These are phyloP conservation scores for Cerioporus squamosus DNA, from an alignment of 1,284 basidiomycete species.

Conservation along the genomic window DNA sequence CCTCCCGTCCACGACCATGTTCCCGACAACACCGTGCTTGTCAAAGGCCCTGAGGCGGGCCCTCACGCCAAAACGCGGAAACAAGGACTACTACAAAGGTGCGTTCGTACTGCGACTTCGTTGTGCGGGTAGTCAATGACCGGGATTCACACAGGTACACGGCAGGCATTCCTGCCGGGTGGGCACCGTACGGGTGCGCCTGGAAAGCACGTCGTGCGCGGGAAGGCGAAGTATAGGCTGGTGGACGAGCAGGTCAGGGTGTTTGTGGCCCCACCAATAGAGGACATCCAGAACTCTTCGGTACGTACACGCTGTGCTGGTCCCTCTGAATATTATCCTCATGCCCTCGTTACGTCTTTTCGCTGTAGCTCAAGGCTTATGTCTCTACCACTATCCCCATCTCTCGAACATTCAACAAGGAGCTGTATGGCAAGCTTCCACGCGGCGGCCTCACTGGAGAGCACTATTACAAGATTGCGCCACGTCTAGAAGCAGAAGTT, in stretches of 20 bases:
- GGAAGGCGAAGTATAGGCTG: constrained; percentile 79
- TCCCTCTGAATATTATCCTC: neutral
- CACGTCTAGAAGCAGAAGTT: constrained; percentile 14
- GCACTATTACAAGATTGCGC: constrained; percentile 33
- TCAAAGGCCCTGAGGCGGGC: constrained; percentile 83
- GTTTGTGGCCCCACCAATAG: constrained; percentile 79
- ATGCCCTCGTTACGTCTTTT: neutral
- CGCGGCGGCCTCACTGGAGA: constrained; percentile 39
- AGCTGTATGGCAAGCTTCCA: constrained; percentile 40
- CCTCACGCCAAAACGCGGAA: constrained; percentile 83
- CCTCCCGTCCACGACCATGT: constrained; percentile 47
- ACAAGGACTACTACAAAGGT: constrained; percentile 97
- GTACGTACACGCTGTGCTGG: constrained; percentile 46
- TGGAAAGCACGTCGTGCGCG: constrained; percentile 77
- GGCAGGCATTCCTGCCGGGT: constrained; percentile 81
- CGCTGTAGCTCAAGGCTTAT: constrained; percentile 40
- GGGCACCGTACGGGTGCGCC: constrained; percentile 89
- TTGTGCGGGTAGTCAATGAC: neutral
- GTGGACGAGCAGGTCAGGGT: constrained; percentile 83
- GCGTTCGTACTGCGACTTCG: constrained; percentile 13
- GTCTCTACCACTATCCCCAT: constrained; percentile 34
- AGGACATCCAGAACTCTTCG: constrained; percentile 62
- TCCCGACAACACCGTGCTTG: constrained; percentile 64
- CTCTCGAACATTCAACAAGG: constrained; percentile 32
- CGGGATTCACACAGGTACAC: constrained; percentile 59